Percentiles rank a stretch among this genome's conserved stretches.
phyloP scores from a whole-genome alignment of 2,329 filamentous ascomycete species.

The Byssochlamys sp. region DNA sequence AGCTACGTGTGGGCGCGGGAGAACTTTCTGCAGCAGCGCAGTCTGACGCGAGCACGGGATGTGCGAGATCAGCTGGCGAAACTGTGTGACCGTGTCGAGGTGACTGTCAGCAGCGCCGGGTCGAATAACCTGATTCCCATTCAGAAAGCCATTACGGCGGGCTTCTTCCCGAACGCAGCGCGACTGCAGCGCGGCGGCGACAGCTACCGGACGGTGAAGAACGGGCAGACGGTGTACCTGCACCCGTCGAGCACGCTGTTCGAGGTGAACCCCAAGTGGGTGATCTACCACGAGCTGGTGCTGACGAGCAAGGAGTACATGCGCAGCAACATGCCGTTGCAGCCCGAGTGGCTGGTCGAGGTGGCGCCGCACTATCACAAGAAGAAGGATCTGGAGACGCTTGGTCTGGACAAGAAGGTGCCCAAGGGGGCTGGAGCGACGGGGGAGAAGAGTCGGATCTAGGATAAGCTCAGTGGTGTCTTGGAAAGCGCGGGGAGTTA shows the following conservation, averaged over 20 bases:
- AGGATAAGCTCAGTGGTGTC: neutral
- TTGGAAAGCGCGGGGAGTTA: neutral
- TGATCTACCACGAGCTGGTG: conserved; percentile 78
- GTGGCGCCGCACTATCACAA: conserved; percentile 93
- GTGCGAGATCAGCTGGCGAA: conserved; percentile 86
- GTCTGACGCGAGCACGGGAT: conserved; percentile 78
- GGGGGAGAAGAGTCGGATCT: conserved; percentile 31
- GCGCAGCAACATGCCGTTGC: conserved; percentile 74
- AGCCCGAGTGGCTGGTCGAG: conserved; percentile 75
- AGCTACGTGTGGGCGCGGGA: conserved; percentile 78
- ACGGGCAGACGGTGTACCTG: conserved; percentile 77
- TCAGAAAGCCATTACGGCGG: conserved; percentile 76
- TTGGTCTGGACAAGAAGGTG: conserved; percentile 68
- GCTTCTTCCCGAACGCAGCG: conserved; percentile 90
- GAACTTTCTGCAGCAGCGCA: conserved; percentile 86
- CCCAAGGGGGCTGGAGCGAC: conserved; percentile 47
- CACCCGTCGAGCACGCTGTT: conserved; percentile 79
- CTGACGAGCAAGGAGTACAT: conserved; percentile 95
- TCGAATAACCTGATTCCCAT: conserved; percentile 65
- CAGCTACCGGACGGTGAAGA: conserved; percentile 85
- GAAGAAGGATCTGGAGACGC: conserved; percentile 72
- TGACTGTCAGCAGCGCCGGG: conserved; percentile 59
- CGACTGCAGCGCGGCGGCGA: conserved; percentile 73
- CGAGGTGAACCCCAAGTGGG: conserved; percentile 70
- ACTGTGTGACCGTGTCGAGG: conserved; percentile 86